A percentile compares a stretch with the other conserved stretches of the same genome.
Conservation (phyloP, 441 rosid genomes). For the Brassica balearica region DNA sequence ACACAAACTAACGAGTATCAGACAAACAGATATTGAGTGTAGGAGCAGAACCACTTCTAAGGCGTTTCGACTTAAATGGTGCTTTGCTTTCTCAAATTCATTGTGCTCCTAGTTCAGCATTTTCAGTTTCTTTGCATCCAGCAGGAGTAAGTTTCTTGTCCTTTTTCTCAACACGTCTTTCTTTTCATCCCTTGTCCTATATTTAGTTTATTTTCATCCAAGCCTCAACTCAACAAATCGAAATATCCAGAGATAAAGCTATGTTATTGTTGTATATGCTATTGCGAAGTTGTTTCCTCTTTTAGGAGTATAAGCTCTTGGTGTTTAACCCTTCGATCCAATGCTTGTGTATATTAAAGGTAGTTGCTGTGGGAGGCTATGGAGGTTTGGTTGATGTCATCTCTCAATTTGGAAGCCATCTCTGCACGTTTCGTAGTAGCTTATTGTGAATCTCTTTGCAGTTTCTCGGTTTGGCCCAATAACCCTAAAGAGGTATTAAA, state of each 20-base stretch:
- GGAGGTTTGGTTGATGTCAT: slow-evolving; percentile 91
- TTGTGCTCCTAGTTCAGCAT: slow-evolving; percentile 88
- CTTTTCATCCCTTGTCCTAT: not conserved
- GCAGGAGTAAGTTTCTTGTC: slow-evolving; percentile 69
- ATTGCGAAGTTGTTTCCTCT: not conserved
- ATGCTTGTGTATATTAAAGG: slow-evolving; percentile 48
- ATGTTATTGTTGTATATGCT: not conserved
- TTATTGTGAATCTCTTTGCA: slow-evolving; percentile 40
- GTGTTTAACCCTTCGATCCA: not conserved
- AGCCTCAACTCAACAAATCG: not conserved
- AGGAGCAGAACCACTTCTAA: slow-evolving; percentile 81
- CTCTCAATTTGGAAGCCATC: slow-evolving; percentile 95
- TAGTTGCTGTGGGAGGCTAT: slow-evolving; percentile 85
- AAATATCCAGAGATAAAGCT: not conserved
- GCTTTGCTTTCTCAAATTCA: slow-evolving; percentile 74
- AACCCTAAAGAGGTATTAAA: not conserved
- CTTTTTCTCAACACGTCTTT: slow-evolving; percentile 6
- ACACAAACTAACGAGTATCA: slow-evolving; percentile 31
- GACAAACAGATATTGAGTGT: slow-evolving; percentile 78
- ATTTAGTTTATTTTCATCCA: not conserved
- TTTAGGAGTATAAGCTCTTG: slow-evolving; percentile 8
- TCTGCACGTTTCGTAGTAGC: slow-evolving; percentile 81
- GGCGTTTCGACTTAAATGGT: slow-evolving; percentile 82
- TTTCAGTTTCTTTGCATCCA: slow-evolving; percentile 79
- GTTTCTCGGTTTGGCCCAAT: slow-evolving; percentile 11